Percentiles rank a stretch among this genome's conserved stretches.
Conservation (phyloP, 306 rosid genomes). For the Phaseolus lunatus region DNA sequence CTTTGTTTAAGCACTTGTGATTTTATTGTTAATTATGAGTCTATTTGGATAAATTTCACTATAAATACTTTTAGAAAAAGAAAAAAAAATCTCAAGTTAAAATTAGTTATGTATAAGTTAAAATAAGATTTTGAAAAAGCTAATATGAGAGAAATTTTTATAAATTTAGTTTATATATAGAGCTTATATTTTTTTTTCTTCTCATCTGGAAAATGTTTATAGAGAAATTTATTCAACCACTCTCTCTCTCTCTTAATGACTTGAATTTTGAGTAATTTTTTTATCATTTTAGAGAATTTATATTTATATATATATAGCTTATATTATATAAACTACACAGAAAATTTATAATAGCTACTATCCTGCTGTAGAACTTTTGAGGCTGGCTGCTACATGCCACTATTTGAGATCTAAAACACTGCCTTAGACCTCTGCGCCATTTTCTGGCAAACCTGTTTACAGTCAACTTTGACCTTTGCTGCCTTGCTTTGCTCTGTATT, state of each 20-base stretch:
- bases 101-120: too few relatives aligned
- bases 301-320: neutral
- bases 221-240: too few relatives aligned
- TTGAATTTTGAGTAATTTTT: neutral
- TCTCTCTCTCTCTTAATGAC: neutral
- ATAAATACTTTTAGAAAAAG: too few relatives aligned
- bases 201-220: too few relatives aligned
- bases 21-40: neutral
- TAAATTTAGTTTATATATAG: too few relatives aligned
- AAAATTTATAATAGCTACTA: neutral
- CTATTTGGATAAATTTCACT: too few relatives aligned
- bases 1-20: neutral
- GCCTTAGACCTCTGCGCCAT: neutral
- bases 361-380: neutral
- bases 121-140: too few relatives aligned
- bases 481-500: neutral
- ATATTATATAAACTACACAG: neutral
- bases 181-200: too few relatives aligned
- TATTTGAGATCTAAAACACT: neutral
- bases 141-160: too few relatives aligned
- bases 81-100: too few relatives aligned
- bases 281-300: neutral
- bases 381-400: neutral
- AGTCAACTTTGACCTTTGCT: too few relatives aligned
- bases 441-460: too few relatives aligned